Evolutionary conservation across 169 alveolate species (phyloP).

Genomic region (Theileria parva): DNA sequence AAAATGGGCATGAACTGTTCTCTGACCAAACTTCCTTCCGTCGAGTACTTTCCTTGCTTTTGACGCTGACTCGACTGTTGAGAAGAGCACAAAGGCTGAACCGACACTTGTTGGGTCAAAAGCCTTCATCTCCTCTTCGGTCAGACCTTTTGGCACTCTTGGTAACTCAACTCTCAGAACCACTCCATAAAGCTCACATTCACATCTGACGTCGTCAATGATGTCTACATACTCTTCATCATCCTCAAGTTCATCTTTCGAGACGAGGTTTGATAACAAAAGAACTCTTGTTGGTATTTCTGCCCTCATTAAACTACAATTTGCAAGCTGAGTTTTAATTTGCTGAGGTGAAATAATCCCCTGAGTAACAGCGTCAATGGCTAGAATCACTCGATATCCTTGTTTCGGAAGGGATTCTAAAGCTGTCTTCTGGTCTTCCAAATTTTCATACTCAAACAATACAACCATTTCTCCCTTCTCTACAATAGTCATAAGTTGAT

Average conservation of each 20-base stretch:
- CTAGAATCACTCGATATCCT: constrained; percentile 61
- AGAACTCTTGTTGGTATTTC: constrained; percentile 79
- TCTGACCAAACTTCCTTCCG: constrained; percentile 76
- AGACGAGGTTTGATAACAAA: constrained; percentile 77
- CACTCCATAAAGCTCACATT: constrained; percentile 80
- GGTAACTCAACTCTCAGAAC: constrained; percentile 84
- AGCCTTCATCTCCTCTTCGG: constrained; percentile 58
- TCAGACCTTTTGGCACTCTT: constrained; percentile 71
- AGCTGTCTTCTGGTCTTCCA: constrained; percentile 54
- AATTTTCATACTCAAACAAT: constrained; percentile 58
- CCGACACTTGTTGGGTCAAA: constrained; percentile 69
- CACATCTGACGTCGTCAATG: constrained; percentile 81
- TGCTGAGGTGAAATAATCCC: constrained; percentile 53
- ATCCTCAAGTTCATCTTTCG: constrained; percentile 78
- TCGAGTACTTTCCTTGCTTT: constrained; percentile 76
- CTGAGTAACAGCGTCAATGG: constrained; percentile 73
- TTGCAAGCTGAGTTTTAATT: constrained; percentile 33
- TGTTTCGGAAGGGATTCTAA: constrained; percentile 31
- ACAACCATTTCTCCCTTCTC: not conserved
- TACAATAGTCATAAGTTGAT: constrained; percentile 14
- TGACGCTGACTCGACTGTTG: constrained; percentile 72
- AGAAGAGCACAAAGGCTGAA: constrained; percentile 75
- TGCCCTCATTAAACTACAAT: constrained; percentile 63
- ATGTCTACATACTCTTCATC: constrained; percentile 84
- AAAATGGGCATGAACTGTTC: constrained; percentile 77